Conservation (phyloP, 2,329 filamentous ascomycete genomes). For the Drechslerella dactyloides region DNA sequence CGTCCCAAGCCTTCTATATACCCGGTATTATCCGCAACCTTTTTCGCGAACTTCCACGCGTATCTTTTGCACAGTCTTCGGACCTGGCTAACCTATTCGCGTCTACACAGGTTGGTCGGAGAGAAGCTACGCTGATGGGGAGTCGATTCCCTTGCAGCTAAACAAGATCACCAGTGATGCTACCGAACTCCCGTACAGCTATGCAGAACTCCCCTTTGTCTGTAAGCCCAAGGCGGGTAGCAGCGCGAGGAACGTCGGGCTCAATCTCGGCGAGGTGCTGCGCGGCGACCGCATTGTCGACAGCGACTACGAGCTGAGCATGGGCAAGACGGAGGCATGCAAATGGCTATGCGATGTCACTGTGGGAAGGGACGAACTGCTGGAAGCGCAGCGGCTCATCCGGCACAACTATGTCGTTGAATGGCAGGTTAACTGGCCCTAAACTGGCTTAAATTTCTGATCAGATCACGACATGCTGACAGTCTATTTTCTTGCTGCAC, state of each 20-base stretch:
- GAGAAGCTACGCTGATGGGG: slow-evolving; percentile 76
- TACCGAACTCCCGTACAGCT: slow-evolving; percentile 89
- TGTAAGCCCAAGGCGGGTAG: slow-evolving; percentile 75
- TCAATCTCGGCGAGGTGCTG: slow-evolving; percentile 86
- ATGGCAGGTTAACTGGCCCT: slow-evolving; percentile 63
- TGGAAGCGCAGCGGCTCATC: slow-evolving; percentile 74
- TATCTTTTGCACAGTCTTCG: not conserved
- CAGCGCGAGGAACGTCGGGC: slow-evolving; percentile 73
- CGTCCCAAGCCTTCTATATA: slow-evolving; percentile 73
- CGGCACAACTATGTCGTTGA: slow-evolving; percentile 82
- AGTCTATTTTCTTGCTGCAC: not conserved
- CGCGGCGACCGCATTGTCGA: slow-evolving; percentile 84
- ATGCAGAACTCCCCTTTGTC: slow-evolving; percentile 85
- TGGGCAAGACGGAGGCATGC: slow-evolving; percentile 77
- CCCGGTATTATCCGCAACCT: slow-evolving; percentile 68
- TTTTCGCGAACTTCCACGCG: slow-evolving; percentile 4
- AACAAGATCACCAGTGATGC: slow-evolving; percentile 92
- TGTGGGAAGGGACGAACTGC: slow-evolving; percentile 69
- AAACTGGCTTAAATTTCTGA: not conserved
- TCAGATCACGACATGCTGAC: slow-evolving; percentile 12
- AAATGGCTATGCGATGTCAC: slow-evolving; percentile 74
- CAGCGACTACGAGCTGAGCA: slow-evolving; percentile 80
- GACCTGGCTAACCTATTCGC: slow-evolving; percentile 43
- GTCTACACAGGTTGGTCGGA: slow-evolving; percentile 74
- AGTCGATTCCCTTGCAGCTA: slow-evolving; percentile 81